phyloP scores from a whole-genome alignment of 2,329 filamentous ascomycete species.

The Neopestalotiopsis sp. region DNA sequence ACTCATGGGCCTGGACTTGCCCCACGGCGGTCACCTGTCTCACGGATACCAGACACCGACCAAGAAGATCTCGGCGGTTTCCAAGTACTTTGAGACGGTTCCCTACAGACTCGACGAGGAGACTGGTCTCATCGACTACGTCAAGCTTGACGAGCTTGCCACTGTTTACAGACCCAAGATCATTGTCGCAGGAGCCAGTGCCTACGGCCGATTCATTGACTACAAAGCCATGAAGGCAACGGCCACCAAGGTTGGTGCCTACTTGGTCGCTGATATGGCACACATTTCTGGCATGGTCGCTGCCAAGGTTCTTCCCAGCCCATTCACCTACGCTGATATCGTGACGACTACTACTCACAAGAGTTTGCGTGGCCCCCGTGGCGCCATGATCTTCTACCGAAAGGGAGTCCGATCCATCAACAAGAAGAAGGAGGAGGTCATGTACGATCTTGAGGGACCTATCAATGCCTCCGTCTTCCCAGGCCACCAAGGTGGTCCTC shows the following conservation, averaged over 20 bases:
- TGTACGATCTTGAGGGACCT: constrained; percentile 89
- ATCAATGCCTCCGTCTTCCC: constrained; percentile 99
- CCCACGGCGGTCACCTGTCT: constrained; percentile 93
- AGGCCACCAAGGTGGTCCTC: constrained; percentile 95
- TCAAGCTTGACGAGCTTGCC: constrained; percentile 85
- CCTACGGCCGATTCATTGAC: constrained; percentile 95
- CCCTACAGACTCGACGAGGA: constrained; percentile 91
- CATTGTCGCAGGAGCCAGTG: constrained; percentile 91
- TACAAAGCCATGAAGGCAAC: constrained; percentile 92
- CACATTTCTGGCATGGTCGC: constrained; percentile 96
- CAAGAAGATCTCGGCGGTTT: constrained; percentile 96
- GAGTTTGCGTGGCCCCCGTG: constrained; percentile 90
- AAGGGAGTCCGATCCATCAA: constrained; percentile 86
- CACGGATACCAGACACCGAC: constrained; percentile 97
- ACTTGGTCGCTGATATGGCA: constrained; percentile 94
- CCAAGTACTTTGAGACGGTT: constrained; percentile 98
- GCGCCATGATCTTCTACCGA: constrained; percentile 98
- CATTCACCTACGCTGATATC: constrained; percentile 88
- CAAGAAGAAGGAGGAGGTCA: constrained; percentile 83
- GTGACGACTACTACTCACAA: constrained; percentile 99
- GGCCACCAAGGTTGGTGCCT: constrained; percentile 88
- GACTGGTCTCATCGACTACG: constrained; percentile 95
- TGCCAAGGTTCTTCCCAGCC: constrained; percentile 87
- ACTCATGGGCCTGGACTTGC: constrained; percentile 95
- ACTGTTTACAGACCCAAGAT: constrained; percentile 93